Evolutionary conservation across 208 protist species (phyloP).

Genomic region (Leishmania lainsoni): DNA sequence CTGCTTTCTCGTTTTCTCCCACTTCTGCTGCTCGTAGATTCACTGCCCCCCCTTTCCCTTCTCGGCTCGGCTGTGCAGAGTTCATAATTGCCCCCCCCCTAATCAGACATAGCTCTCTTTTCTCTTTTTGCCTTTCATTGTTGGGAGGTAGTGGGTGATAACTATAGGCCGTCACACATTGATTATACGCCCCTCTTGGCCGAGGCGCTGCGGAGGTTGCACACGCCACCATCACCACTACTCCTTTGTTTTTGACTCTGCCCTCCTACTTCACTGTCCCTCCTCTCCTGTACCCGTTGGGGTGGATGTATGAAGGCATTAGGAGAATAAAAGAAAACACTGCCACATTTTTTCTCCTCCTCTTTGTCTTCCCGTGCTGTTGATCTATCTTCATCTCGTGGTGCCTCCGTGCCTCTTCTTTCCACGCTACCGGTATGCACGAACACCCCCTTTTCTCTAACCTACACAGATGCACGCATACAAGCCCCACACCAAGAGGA

Average conservation of each 20-base stretch:
- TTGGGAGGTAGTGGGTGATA: not conserved
- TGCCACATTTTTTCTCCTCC: not conserved
- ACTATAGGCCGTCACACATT: not conserved
- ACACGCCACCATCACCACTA: not conserved
- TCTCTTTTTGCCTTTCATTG: not conserved
- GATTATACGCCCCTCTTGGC: not conserved
- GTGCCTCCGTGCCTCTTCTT: not conserved
- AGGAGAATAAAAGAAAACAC: not conserved
- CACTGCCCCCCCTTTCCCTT: not conserved
- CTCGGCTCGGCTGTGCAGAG: not conserved
- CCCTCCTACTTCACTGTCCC: not conserved
- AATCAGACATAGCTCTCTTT: not conserved
- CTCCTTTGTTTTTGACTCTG: not conserved
- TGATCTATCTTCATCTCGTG: not conserved
- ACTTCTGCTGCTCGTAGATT: constrained; percentile 4
- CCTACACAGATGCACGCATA: not conserved
- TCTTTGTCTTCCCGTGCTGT: not conserved
- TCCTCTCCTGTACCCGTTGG: not conserved
- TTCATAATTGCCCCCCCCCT: not conserved
- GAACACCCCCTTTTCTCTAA: not conserved
- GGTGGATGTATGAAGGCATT: not conserved
- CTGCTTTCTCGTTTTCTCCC: not conserved
- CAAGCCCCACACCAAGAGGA: not conserved
- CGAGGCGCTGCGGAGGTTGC: not conserved
- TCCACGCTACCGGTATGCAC: not conserved